A percentile compares a stretch with the other conserved stretches of the same genome.
phyloP scores from a whole-genome alignment of 495 filamentous ascomycete genomes.

The Aspergillus conjunctus region DNA sequence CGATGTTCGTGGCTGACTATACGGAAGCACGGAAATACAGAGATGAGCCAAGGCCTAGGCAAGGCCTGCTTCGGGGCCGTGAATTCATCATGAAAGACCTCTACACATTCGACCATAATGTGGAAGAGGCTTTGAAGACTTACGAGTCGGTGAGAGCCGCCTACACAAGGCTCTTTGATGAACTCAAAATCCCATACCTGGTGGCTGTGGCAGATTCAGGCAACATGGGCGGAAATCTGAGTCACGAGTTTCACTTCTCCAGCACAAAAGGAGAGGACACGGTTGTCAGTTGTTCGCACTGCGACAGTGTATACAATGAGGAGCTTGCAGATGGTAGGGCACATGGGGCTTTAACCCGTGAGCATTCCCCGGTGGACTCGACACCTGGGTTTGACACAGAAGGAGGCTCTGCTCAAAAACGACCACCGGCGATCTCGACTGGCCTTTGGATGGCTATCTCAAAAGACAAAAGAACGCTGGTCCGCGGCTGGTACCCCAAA shows the following conservation, averaged over 20 bases:
- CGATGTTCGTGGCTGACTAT: slow-evolving; percentile 16
- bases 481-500: slow-evolving; percentile 68
- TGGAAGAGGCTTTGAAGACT: slow-evolving; percentile 68
- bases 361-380: slow-evolving; percentile 13
- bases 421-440: slow-evolving; percentile 38
- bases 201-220: slow-evolving; percentile 90
- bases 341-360: slow-evolving; percentile 18
- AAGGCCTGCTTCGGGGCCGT: slow-evolving; percentile 84
- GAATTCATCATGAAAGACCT: slow-evolving; percentile 99
- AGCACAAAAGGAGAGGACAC: slow-evolving; percentile 84
- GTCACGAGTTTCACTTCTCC: slow-evolving; percentile 91
- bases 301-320: slow-evolving; percentile 80
- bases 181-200: slow-evolving; percentile 80
- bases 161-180: slow-evolving; percentile 75
- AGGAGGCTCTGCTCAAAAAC: slow-evolving; percentile 24
- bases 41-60: slow-evolving; percentile 84
- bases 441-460: slow-evolving; percentile 69
- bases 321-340: slow-evolving; percentile 65
- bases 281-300: slow-evolving; percentile 72
- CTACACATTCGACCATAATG: slow-evolving; percentile 85
- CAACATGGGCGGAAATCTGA: slow-evolving; percentile 90
- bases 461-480: slow-evolving; percentile 63
- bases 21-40: slow-evolving; percentile 81
- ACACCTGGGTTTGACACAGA: slow-evolving; percentile 39
- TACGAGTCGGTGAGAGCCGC: slow-evolving; percentile 70